Evolutionary conservation across 2,329 filamentous ascomycete species (phyloP), one percentile per base, ranked within the genome.

Genomic region (Colletotrichum ledebouriae): DNA sequence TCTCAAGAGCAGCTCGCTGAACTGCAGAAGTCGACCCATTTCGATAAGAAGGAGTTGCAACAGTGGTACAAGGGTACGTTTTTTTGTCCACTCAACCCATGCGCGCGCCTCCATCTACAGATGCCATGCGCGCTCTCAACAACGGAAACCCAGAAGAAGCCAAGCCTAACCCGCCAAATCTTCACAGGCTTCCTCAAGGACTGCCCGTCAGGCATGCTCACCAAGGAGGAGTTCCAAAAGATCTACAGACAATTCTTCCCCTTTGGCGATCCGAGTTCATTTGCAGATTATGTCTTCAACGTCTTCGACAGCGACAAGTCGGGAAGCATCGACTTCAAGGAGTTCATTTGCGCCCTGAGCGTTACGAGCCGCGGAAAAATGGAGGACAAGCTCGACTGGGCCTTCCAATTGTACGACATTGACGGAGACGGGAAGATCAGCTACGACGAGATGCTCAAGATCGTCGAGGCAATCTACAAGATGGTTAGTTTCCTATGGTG

Each of bases 221-320:
- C 93, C 76, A 99, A 98, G 83, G 92, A 97, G 78, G 96, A 99
- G 81, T 99, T 99, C 81, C 96, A 98, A 82, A 98, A 98, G 84
- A 99, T 99, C 77, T 99, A 99, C 83, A 93, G 96, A 75, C 96
- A 98, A 81, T 99, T 99, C 87, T 99, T 99, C 81, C 96, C 96
- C 13, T 98, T 98, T 76, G 96, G 96, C 73, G 96, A 99, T 79
- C 96, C 96, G 3, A 97, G 94, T 29, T 96, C 93, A 3, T 99
- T 99, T 79, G 96, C 96, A 78, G 95, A 98, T 83, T 98, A 98
- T 79, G 96, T 99, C 71, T 99, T 99, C 85, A 97, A 98, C 75
- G 96, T 99, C 44, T 99, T 99, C 80, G 96, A 99, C 80, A 92
- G 93, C 78, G 96, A 99, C 82, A 97, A 97, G 77, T 97, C 94